Percentiles rank a stretch among this genome's conserved stretches.
phyloP scores from a whole-genome alignment of 176 grass and related monocot genomes.

The Phoenix roebelenii region DNA sequence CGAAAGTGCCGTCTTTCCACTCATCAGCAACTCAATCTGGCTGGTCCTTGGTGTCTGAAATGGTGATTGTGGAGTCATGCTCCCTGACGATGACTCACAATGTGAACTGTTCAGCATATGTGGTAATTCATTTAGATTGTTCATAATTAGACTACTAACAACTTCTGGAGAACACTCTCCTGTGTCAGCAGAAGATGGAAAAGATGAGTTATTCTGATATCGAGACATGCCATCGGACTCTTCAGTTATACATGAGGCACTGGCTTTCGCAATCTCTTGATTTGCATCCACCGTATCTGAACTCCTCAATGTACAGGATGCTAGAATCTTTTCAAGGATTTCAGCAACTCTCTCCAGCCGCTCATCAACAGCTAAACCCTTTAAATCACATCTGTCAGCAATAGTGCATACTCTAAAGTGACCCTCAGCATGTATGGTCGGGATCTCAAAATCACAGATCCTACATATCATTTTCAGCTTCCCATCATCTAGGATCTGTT shows the following conservation, averaged over 20 bases:
- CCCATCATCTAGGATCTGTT: conserved; percentile 39
- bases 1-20: conserved; percentile 47
- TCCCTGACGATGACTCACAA: conserved; percentile 26
- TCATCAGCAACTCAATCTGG: conserved; percentile 56
- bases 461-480: conserved; percentile 84
- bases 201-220: conserved; percentile 26
- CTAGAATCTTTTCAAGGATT: conserved; percentile 65
- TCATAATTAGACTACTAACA: conserved; percentile 18
- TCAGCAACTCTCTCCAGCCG: conserved; percentile 53
- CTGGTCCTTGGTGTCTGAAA: conserved; percentile 55
- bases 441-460: conserved; percentile 94
- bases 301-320: conserved; percentile 18
- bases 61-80: conserved; percentile 52
- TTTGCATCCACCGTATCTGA: conserved; percentile 7
- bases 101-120: conserved; percentile 12
- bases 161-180: conserved; percentile 40
- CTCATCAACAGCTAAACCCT: conserved; percentile 64
- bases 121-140: conserved; percentile 14
- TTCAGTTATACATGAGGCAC: conserved; percentile 27
- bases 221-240: conserved; percentile 14
- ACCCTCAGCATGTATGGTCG: conserved; percentile 51
- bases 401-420: conserved; percentile 76
- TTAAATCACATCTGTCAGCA: conserved; percentile 71
- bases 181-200: conserved; percentile 17
- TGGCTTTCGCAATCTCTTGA: conserved; percentile 21